Evolutionary conservation across 2,329 filamentous ascomycete genomes (phyloP), one percentile per base, ranked within the genome.

Genomic region (Diaporthe vaccinii): DNA sequence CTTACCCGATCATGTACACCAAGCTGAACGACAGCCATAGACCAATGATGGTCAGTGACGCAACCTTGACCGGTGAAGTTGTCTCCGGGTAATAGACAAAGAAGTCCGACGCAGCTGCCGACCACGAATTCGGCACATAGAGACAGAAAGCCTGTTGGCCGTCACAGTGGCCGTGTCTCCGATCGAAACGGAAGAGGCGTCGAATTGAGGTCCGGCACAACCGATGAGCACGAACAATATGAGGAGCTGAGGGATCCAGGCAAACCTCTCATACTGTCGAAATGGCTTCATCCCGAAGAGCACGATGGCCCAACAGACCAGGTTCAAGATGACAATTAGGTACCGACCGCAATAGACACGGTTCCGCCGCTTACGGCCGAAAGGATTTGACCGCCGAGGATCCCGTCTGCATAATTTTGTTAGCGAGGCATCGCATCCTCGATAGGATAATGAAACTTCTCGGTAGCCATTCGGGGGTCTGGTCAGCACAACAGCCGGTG

Each of bases 201-300:
- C 90, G 79, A 92, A 93, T 22, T 89, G 85, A 2, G 87, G 86
- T 0, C 90, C 90, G 2, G 91, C 91, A 2, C 89, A 88, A 4
- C 92, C 92, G 53, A 90, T 89, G 0, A 94, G 84, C 44, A 93
- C 88, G 74, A 89, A 89, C 6, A 93, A 82, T 5, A 92, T 88
- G 6, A 92, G 84, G 0, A 92, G 80, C 78, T 92, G 91, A 0
- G 92, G 92, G 0, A 93, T 83, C 87, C 91, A 93, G 1, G 91
- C 91, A 79, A 89, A 93, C 80, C 92, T 87, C 83, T 94, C 92
- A 81, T 93, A 94, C 72, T 89, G 86, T 79, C 94, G 92, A 81
- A 94, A 93, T 59, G 91, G 84, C 72, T 87, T 88, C 80, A 94
- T 93, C 0, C 92, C 93, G 80, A 94, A 93, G 0, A 90, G 91